Conservation (phyloP, 139 green algal species). For the Auxenochlorella protothecoides region DNA sequence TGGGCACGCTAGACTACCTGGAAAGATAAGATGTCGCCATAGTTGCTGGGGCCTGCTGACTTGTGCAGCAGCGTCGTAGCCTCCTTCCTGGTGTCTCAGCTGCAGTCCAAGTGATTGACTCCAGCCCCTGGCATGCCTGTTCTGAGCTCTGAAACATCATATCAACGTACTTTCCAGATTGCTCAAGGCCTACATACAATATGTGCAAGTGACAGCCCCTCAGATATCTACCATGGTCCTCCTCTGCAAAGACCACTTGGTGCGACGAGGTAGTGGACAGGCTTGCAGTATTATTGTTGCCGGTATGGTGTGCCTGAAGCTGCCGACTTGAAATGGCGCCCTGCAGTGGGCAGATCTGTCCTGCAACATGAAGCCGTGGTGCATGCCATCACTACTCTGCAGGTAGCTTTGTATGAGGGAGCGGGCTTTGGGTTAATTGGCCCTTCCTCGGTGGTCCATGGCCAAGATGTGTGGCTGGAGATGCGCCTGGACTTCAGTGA, state of each 20-base stretch:
- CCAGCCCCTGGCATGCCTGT: no score
- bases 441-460: slow-evolving; percentile 31
- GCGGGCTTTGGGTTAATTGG: slow-evolving; percentile 32
- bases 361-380: not conserved
- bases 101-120: no score
- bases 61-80: no score
- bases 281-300: not conserved
- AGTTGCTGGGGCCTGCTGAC: no score
- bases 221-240: not conserved
- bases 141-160: not conserved
- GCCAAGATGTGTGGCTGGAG: slow-evolving; percentile 38
- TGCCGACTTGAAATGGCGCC: not conserved
- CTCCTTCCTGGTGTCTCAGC: no score
- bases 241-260: not conserved
- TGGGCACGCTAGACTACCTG: no score
- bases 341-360: not conserved
- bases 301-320: not conserved
- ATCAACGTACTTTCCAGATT: not conserved
- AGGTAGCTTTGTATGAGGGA: not conserved
- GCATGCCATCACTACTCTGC: not conserved
- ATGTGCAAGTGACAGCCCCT: not conserved
- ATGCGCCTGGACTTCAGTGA: slow-evolving; percentile 1
- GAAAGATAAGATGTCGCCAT: no score
- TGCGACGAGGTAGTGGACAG: not conserved
- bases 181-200: not conserved